Conservation (phyloP, 2,329 filamentous ascomycete genomes). For the Trichothecium roseum region DNA sequence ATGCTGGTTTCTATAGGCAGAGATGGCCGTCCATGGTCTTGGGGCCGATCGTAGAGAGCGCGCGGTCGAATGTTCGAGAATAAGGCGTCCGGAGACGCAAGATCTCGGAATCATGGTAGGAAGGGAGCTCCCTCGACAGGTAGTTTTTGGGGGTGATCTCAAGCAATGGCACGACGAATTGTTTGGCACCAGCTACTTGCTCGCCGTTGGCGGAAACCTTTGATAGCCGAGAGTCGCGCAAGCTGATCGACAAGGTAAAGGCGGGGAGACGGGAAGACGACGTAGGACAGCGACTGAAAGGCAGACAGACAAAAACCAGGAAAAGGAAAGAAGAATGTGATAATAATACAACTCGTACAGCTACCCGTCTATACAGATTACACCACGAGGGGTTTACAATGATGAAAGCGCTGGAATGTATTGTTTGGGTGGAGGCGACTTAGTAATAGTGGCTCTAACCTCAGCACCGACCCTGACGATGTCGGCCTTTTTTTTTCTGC, state of each 20-base stretch:
- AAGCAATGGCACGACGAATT: too few relatives aligned
- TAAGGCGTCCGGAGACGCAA: slow-evolving; percentile 26
- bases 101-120: slow-evolving; percentile 29
- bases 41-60: slow-evolving; percentile 16
- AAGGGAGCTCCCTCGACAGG: background rate
- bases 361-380: too few relatives aligned
- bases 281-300: background rate
- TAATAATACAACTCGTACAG: too few relatives aligned
- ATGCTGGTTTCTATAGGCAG: slow-evolving; percentile 16
- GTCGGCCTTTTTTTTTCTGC: background rate
- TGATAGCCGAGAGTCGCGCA: slow-evolving; percentile 2
- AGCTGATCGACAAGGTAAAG: background rate
- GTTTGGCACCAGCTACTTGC: too few relatives aligned
- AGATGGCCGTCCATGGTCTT: slow-evolving; percentile 4
- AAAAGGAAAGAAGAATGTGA: too few relatives aligned
- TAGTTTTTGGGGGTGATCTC: too few relatives aligned
- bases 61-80: slow-evolving; percentile 23
- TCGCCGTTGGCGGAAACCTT: background rate
- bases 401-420: background rate
- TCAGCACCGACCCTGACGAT: background rate
- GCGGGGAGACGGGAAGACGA: background rate
- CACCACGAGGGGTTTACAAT: background rate
- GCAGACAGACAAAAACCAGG: background rate
- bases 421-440: background rate
- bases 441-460: background rate